These are phyloP conservation scores for Neocatenulostroma microsporum DNA, from an alignment of 2,329 filamentous ascomycete species.

Conservation along the genomic window DNA sequence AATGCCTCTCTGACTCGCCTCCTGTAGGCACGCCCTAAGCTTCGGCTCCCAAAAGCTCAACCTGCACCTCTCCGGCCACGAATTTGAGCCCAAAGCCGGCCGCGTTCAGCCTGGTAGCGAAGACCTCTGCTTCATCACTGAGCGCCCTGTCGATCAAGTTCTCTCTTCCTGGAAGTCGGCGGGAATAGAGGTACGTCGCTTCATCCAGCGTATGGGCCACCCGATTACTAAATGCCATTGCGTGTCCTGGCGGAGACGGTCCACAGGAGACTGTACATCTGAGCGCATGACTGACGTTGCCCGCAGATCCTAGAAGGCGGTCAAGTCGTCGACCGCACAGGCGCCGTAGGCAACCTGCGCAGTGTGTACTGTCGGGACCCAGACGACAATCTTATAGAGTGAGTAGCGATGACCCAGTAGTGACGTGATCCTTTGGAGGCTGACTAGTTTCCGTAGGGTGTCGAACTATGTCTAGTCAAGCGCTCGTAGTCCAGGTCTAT, in stretches of 20 bases:
- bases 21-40: conserved; percentile 48
- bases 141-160: conserved; percentile 44
- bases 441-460: conserved; percentile 18
- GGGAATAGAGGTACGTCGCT: conserved; percentile 37
- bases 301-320: conserved; percentile 38
- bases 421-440: not conserved
- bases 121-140: conserved; percentile 53
- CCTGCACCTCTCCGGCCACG: conserved; percentile 49
- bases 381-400: conserved; percentile 57
- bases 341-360: conserved; percentile 46
- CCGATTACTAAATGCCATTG: no score
- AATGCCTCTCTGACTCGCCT: conserved; percentile 2
- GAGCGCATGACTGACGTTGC: conserved; percentile 11
- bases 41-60: conserved; percentile 57
- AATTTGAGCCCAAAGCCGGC: conserved; percentile 53
- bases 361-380: conserved; percentile 56
- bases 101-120: conserved; percentile 49
- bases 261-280: no score
- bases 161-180: conserved; percentile 34
- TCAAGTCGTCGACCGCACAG: conserved; percentile 47
- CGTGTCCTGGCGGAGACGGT: no score
- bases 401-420: conserved; percentile 21
- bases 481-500: no score
- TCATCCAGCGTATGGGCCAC: not conserved
- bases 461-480: conserved; percentile 25